These are phyloP conservation scores for Angophora floribunda DNA, from an alignment of 345 rosid species.

Conservation along the genomic window DNA sequence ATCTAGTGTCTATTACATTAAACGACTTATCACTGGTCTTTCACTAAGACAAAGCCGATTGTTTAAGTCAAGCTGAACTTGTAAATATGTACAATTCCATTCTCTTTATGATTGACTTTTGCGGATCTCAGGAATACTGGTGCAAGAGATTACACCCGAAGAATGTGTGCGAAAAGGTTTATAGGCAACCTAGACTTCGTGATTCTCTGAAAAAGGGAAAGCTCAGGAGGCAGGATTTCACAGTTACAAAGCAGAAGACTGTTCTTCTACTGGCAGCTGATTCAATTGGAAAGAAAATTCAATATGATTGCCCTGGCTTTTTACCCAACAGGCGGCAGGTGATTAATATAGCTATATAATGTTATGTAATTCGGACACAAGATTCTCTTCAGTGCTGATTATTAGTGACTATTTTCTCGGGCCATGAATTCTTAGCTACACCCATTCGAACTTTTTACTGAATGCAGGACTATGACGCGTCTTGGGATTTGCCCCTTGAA, in stretches of 20 bases:
- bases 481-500: neutral
- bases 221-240: conserved; percentile 81
- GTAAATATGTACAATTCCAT: neutral
- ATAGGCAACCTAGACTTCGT: conserved; percentile 81
- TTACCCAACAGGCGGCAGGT: conserved; percentile 93
- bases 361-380: neutral
- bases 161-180: conserved; percentile 91
- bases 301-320: conserved; percentile 80
- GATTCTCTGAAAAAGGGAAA: conserved; percentile 80
- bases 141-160: conserved; percentile 96
- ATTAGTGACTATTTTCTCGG: neutral
- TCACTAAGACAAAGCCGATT: neutral
- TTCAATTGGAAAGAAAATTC: conserved; percentile 81
- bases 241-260: conserved; percentile 67
- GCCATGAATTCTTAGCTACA: neutral
- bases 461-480: neutral
- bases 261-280: conserved; percentile 77
- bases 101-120: neutral
- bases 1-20: neutral
- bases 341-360: neutral
- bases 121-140: conserved; percentile 76
- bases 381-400: neutral
- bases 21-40: neutral
- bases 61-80: neutral
- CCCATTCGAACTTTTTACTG: neutral